Conservation (phyloP, 129 eudicot species). For the Tanacetum coccineum region DNA sequence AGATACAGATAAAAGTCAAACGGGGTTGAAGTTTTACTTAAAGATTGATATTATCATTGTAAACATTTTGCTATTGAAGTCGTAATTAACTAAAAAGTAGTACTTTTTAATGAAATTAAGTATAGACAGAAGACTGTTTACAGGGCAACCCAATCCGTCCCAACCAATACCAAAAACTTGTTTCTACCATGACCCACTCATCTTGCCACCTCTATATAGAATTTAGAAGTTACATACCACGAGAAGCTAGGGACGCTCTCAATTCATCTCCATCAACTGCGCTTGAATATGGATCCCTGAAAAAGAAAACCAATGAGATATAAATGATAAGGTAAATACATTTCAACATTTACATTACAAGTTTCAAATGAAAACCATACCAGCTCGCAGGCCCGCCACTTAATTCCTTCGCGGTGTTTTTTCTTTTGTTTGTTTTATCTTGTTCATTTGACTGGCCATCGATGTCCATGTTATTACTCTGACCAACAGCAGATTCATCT, state of each 20-base stretch:
- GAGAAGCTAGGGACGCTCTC: slow-evolving; percentile 48
- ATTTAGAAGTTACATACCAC: slow-evolving; percentile 31
- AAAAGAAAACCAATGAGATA: neutral
- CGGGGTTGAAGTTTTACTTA: no score
- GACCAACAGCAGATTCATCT: slow-evolving; percentile 37
- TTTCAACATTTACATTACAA: no score
- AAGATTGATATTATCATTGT: no score
- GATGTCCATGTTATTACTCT: neutral
- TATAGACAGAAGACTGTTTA: no score
- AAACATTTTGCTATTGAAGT: no score
- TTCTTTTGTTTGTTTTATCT: slow-evolving; percentile 29
- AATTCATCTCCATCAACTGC: slow-evolving; percentile 56
- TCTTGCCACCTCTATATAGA: no score
- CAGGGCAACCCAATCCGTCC: no score
- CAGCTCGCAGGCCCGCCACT: slow-evolving; percentile 65
- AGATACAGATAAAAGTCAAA: no score
- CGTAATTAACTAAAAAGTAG: no score
- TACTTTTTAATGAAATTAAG: no score
- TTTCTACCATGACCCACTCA: no score
- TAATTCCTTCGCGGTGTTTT: slow-evolving; percentile 29
- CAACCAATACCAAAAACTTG: no score
- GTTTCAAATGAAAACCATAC: slow-evolving; percentile 28
- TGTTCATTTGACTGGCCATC: slow-evolving; percentile 32
- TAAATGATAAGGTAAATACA: neutral
- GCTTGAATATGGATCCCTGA: slow-evolving; percentile 76